These are phyloP conservation scores for Vanderwaltozyma yarrowii DNA, from an alignment of 805 yeast genomes.

Conservation along the genomic window DNA sequence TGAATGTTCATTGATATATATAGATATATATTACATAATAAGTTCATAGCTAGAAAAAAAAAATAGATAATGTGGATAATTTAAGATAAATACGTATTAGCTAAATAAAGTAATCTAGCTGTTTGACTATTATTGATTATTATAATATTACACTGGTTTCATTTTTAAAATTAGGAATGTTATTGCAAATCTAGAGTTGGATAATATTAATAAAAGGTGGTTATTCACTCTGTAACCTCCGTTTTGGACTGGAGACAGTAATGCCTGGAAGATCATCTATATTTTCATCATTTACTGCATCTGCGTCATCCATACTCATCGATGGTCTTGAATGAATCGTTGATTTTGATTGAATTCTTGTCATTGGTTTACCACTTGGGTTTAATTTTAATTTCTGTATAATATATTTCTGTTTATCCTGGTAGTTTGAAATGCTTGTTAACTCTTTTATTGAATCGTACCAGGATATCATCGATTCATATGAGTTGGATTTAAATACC, in stretches of 20 bases:
- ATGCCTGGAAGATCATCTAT: not conserved
- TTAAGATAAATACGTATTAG: no score
- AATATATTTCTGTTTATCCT: conserved; percentile 43
- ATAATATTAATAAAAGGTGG: not conserved
- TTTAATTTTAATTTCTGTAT: conserved; percentile 5
- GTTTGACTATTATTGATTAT: no score
- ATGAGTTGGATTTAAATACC: conserved; percentile 82
- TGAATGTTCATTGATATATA: no score
- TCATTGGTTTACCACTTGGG: conserved; percentile 1
- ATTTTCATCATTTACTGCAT: not conserved
- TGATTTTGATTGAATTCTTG: not conserved
- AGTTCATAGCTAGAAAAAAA: no score
- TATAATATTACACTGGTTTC: no score
- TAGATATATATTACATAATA: no score
- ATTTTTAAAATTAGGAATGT: no score
- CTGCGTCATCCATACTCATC: not conserved
- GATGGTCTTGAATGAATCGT: not conserved
- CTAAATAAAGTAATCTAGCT: no score
- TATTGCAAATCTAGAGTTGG: no score
- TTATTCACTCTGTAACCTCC: not conserved
- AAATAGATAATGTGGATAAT: no score
- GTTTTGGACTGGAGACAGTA: not conserved
- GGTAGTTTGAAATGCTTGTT: conserved; percentile 52
- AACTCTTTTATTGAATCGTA: conserved; percentile 63
- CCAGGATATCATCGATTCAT: conserved; percentile 77